Conservation (phyloP, 2,329 filamentous ascomycete genomes). For the Teratosphaeria pseudoeucalypti region DNA sequence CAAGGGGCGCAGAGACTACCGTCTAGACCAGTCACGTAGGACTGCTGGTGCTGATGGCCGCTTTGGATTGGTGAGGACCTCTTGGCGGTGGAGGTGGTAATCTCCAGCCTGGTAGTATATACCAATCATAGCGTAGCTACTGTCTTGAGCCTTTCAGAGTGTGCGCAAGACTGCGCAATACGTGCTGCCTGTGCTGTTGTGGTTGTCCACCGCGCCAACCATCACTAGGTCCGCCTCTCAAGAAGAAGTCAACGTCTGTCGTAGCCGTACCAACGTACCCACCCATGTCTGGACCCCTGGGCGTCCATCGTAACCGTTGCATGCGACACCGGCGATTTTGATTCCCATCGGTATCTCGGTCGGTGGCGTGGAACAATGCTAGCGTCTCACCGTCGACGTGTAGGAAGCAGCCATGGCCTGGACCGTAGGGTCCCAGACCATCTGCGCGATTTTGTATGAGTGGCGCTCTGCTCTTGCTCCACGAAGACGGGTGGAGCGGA, state of each 20-base stretch:
- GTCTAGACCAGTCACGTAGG: background rate
- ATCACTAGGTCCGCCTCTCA: background rate
- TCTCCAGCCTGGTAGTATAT: background rate
- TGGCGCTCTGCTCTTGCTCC: constrained; percentile 31
- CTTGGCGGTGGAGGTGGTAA: background rate
- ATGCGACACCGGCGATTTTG: constrained; percentile 34
- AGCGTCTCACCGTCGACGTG: constrained; percentile 32
- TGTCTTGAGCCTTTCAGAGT: background rate
- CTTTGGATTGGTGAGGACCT: background rate
- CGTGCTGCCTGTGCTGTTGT: background rate
- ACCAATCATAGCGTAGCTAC: background rate
- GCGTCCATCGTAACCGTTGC: constrained; percentile 30
- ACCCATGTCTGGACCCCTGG: constrained; percentile 33
- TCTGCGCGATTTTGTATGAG: constrained; percentile 30
- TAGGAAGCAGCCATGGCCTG: constrained; percentile 38
- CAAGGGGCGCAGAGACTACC: background rate
- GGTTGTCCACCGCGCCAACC: background rate
- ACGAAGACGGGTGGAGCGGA: constrained; percentile 27
- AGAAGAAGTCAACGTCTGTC: constrained; percentile 15
- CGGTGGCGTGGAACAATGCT: constrained; percentile 37
- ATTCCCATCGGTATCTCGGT: constrained; percentile 34
- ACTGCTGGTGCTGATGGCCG: too few species aligned
- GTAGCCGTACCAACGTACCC: constrained; percentile 28
- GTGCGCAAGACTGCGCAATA: background rate
- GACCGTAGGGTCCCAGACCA: constrained; percentile 31